These are phyloP conservation scores for Tuber indicum DNA, from an alignment of 495 filamentous ascomycete genomes.

Conservation along the genomic window DNA sequence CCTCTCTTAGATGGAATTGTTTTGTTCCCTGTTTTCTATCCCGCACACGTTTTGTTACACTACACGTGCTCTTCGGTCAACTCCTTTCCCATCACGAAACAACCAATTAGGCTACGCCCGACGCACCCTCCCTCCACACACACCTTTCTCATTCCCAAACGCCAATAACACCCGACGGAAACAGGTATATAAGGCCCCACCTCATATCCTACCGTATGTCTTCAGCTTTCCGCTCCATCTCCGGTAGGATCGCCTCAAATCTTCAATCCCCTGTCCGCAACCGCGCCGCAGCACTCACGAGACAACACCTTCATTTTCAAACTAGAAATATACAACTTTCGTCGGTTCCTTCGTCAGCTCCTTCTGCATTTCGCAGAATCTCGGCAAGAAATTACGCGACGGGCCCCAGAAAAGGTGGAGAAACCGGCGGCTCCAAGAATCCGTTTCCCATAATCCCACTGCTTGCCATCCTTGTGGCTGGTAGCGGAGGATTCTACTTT, in stretches of 20 bases:
- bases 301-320: neutral
- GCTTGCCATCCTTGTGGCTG: constrained; percentile 46
- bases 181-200: neutral
- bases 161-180: neutral
- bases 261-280: neutral
- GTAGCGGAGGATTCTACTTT: constrained; percentile 48
- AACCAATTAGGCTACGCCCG: neutral
- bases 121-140: neutral
- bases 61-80: neutral
- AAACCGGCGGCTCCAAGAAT: constrained; percentile 37
- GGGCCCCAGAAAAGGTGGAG: constrained; percentile 24
- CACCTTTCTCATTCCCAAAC: neutral
- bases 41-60: neutral
- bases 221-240: neutral
- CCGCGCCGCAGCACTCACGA: neutral
- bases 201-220: neutral
- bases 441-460: constrained; percentile 42
- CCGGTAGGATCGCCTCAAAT: neutral
- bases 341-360: neutral
- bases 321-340: neutral
- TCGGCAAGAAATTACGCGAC: constrained; percentile 16
- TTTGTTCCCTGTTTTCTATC: neutral
- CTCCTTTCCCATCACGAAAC: neutral
- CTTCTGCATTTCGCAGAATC: neutral
- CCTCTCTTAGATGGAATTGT: neutral